phyloP scores from a whole-genome alignment of 108 stramenopile genomes.

The Cyclotella choctawhatcheeana region DNA sequence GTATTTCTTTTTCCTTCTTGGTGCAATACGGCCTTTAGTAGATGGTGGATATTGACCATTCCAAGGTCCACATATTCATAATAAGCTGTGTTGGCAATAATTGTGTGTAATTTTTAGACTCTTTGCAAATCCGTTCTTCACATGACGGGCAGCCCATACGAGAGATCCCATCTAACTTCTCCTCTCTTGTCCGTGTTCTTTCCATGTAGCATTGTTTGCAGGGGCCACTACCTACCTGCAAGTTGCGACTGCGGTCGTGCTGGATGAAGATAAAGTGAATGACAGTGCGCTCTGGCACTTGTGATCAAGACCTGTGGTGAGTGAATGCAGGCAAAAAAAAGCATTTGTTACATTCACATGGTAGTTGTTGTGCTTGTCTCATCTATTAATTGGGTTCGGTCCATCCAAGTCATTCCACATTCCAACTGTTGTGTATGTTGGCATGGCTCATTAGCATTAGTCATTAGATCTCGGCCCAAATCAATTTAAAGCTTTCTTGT shows the following conservation, averaged over 20 bases:
- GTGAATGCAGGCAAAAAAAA: slow-evolving; percentile 10
- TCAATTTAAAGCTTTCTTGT: slow-evolving; percentile 1
- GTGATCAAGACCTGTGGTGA: slow-evolving; percentile 3
- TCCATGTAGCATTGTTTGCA: slow-evolving; percentile 5
- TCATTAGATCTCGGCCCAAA: background rate
- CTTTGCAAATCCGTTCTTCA: background rate
- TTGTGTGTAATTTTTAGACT: too few relatives aligned
- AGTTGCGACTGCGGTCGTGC: background rate
- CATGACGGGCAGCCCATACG: background rate
- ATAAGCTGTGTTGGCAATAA: too few relatives aligned
- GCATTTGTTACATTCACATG: slow-evolving; percentile 10
- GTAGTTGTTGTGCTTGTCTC: background rate
- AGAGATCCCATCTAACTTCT: background rate
- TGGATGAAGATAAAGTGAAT: background rate
- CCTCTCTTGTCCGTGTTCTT: background rate
- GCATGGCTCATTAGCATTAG: too few relatives aligned
- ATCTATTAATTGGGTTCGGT: slow-evolving; percentile 4
- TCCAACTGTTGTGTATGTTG: background rate
- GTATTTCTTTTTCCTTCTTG: too few relatives aligned
- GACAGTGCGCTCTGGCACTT: background rate
- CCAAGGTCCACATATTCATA: too few relatives aligned
- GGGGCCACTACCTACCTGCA: background rate
- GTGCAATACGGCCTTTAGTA: too few relatives aligned
- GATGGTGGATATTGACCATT: too few relatives aligned
- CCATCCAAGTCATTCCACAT: slow-evolving; percentile 8